Evolutionary conservation across 768 basidiomycete genomes (phyloP).

Genomic region (Termitomyces sp.): DNA sequence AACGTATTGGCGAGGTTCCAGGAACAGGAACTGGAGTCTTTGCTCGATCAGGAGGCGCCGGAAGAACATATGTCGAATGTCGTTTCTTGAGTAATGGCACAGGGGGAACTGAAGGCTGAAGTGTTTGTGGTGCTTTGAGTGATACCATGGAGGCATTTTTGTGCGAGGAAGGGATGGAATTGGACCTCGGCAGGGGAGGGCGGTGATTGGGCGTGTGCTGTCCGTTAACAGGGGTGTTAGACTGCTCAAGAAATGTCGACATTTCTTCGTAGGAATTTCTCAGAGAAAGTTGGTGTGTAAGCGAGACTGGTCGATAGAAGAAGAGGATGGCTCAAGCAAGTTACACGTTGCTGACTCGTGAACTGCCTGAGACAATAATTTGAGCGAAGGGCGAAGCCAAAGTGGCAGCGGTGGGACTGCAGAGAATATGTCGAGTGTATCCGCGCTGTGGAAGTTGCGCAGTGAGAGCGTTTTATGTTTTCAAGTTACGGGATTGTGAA

Average conservation of each 20-base stretch:
- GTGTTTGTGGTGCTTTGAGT: slow-evolving; percentile 10
- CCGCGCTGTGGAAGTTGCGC: not conserved
- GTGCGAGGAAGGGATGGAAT: slow-evolving; percentile 18
- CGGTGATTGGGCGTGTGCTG: slow-evolving; percentile 4
- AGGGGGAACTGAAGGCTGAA: slow-evolving; percentile 1
- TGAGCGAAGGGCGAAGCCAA: not conserved
- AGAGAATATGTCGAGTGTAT: not conserved
- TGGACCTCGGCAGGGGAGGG: slow-evolving; percentile 19
- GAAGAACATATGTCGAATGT: slow-evolving; percentile 28
- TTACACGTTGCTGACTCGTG: slow-evolving; percentile 1
- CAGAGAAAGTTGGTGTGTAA: not conserved
- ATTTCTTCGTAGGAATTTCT: not conserved
- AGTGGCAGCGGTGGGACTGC: not conserved
- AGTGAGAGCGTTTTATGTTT: slow-evolving; percentile 8
- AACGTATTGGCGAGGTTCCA: slow-evolving; percentile 26
- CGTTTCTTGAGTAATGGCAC: slow-evolving; percentile 30
- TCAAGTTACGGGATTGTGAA: slow-evolving; percentile 3
- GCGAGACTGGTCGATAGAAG: not conserved
- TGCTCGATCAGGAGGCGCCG: slow-evolving; percentile 20
- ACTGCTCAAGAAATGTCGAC: slow-evolving; percentile 13
- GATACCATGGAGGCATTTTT: slow-evolving; percentile 24
- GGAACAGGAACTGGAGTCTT: slow-evolving; percentile 21
- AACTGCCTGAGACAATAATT: not conserved
- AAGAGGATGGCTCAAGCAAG: not conserved
- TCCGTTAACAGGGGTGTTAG: slow-evolving; percentile 8